phyloP scores from a whole-genome alignment of 1,284 basidiomycete genomes.

The Retiboletus flavoniger region DNA sequence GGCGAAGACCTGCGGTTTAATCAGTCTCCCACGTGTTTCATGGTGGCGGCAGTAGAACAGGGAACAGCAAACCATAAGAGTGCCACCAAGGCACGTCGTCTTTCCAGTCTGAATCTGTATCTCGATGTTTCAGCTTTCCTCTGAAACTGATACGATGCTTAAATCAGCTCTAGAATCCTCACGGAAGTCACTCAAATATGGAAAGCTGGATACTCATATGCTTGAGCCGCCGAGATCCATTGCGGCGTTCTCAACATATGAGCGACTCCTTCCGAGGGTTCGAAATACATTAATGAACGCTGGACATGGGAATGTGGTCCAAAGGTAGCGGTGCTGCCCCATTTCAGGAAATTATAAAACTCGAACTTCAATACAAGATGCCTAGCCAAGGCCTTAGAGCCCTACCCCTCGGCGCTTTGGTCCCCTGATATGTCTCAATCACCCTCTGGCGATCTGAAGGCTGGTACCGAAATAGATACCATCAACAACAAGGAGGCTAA shows the following conservation, averaged over 20 bases:
- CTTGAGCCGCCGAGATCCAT: background rate
- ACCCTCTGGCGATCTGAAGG: background rate
- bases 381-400: background rate
- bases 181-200: background rate
- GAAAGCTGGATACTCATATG: background rate
- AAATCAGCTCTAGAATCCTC: background rate
- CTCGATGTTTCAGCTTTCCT: background rate
- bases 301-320: background rate
- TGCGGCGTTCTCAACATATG: background rate
- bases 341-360: conserved; percentile 8
- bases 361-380: conserved; percentile 9
- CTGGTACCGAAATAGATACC: background rate
- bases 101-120: background rate
- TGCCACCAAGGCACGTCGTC: background rate
- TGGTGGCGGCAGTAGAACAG: background rate
- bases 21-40: background rate
- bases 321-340: background rate
- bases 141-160: background rate
- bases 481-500: background rate
- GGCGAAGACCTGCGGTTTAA: background rate
- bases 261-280: background rate
- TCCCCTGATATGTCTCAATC: conserved; percentile 2
- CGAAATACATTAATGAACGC: background rate
- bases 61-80: background rate
- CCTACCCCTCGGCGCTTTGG: background rate